Conservation (phyloP, 148 eudicot species). For the Arctostaphylos glauca region DNA sequence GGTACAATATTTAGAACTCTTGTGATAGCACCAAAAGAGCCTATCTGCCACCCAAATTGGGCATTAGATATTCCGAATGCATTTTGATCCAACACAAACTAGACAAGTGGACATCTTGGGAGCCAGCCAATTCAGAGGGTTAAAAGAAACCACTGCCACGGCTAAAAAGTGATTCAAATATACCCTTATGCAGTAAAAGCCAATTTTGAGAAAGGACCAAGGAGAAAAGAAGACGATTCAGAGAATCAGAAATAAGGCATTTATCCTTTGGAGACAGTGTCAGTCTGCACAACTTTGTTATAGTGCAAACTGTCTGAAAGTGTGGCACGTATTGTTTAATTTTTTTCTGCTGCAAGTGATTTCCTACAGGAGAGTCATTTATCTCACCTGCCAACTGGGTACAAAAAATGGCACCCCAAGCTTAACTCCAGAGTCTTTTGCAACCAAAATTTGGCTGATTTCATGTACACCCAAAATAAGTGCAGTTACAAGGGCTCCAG, state of each 20-base stretch:
- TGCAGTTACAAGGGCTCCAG: constrained; percentile 91
- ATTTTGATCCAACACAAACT: background rate
- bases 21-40: constrained; percentile 95
- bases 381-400: constrained; percentile 99
- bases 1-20: constrained; percentile 84
- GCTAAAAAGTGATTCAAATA: background rate
- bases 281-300: background rate
- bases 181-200: background rate
- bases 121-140: background rate
- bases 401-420: constrained; percentile 86
- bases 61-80: constrained; percentile 31
- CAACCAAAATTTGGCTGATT: constrained; percentile 76
- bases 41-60: constrained; percentile 78
- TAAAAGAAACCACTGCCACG: background rate
- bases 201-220: background rate
- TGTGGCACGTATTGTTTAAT: background rate
- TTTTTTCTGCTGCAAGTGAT: background rate
- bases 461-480: constrained; percentile 84
- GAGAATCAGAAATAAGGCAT: background rate
- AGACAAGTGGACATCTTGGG: background rate
- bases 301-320: background rate
- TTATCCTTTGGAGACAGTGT: background rate
- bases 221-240: background rate
- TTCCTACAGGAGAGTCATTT: background rate
- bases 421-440: constrained; percentile 67